phyloP scores from a whole-genome alignment of 1,284 basidiomycete species.

The Porodaedalea pini region DNA sequence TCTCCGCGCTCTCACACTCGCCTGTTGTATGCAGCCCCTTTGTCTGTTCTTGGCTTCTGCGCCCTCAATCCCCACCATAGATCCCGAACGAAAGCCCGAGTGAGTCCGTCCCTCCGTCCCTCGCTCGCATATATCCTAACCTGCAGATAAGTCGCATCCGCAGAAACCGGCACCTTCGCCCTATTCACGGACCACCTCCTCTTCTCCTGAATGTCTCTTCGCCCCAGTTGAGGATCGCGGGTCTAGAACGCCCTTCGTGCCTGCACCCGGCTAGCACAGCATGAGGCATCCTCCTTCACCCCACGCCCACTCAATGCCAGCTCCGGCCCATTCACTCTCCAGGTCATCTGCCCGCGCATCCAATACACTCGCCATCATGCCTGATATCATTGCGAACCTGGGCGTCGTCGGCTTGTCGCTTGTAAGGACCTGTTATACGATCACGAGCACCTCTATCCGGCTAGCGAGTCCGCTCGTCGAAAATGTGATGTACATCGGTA shows the following conservation, averaged over 20 bases:
- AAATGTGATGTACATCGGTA: not conserved
- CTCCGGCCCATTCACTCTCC: not conserved
- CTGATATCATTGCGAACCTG: slow-evolving; percentile 8
- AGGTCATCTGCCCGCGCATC: slow-evolving; percentile 3
- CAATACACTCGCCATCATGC: slow-evolving; percentile 1
- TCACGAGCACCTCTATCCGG: slow-evolving; percentile 1
- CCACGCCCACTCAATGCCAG: not conserved
- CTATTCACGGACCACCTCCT: too few species aligned
- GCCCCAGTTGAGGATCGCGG: not conserved
- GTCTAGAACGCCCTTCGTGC: not conserved
- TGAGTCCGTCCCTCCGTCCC: not conserved
- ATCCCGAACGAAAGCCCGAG: not conserved
- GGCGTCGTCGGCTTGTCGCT: not conserved
- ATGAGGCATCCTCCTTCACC: too few species aligned
- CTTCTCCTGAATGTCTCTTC: too few species aligned
- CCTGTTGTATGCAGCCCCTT: not conserved
- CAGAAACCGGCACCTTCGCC: too few species aligned
- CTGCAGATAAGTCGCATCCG: too few species aligned
- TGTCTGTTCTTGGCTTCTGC: not conserved
- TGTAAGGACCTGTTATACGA: slow-evolving; percentile 1
- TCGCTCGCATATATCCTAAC: too few species aligned
- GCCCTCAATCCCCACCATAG: not conserved
- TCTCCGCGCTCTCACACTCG: not conserved
- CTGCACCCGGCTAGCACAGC: not conserved
- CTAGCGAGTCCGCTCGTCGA: not conserved